Conservation (phyloP, 2,329 filamentous ascomycete species). For the Neofusicoccum sp. region DNA sequence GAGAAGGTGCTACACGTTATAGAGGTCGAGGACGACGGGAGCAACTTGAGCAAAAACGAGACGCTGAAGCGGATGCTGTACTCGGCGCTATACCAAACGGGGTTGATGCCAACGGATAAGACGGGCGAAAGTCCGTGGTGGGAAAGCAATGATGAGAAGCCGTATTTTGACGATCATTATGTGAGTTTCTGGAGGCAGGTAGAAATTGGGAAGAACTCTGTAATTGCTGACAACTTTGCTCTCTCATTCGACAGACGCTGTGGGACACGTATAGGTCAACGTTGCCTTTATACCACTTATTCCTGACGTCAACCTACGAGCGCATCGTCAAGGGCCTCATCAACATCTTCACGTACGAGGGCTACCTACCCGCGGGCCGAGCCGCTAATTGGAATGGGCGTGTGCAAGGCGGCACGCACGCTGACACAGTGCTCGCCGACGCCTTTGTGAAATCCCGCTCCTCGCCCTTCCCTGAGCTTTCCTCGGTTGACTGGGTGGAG, state of each 20-base stretch:
- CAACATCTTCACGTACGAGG: slow-evolving; percentile 31
- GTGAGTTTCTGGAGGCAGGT: slow-evolving; percentile 23
- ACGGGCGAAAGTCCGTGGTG: slow-evolving; percentile 49
- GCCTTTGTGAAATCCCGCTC: slow-evolving; percentile 66
- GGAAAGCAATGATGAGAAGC: slow-evolving; percentile 36
- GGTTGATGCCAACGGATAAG: slow-evolving; percentile 47
- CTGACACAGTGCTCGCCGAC: slow-evolving; percentile 69
- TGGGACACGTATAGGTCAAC: slow-evolving; percentile 25
- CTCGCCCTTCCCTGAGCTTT: not conserved
- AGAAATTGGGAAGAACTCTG: not conserved
- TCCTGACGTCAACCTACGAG: slow-evolving; percentile 22
- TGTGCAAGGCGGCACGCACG: slow-evolving; percentile 66
- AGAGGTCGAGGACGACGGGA: not conserved
- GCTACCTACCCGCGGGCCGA: slow-evolving; percentile 40
- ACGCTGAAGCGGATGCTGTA: slow-evolving; percentile 36
- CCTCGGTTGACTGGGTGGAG: slow-evolving; percentile 32
- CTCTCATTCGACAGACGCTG: not conserved
- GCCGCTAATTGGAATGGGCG: slow-evolving; percentile 38
- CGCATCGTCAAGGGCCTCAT: slow-evolving; percentile 26
- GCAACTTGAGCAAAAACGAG: not conserved
- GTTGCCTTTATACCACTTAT: slow-evolving; percentile 24
- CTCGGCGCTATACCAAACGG: slow-evolving; percentile 34
- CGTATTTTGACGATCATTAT: slow-evolving; percentile 46
- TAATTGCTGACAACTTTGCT: not conserved
- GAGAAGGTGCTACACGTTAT: slow-evolving; percentile 62